Evolutionary conservation across 768 basidiomycete genomes (phyloP).

Genomic region (Trametes punicea): DNA sequence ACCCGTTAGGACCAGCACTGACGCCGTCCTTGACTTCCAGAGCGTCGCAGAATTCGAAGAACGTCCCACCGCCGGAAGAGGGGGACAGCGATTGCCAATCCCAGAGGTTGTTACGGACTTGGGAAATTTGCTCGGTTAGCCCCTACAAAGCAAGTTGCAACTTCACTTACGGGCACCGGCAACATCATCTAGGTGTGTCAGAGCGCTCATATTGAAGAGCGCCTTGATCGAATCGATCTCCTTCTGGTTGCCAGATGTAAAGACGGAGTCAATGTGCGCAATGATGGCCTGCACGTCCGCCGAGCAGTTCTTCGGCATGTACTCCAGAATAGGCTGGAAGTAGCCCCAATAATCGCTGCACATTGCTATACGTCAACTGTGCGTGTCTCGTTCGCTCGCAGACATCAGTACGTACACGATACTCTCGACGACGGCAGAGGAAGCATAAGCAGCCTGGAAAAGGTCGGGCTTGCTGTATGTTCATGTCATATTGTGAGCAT

Average conservation of each 20-base stretch:
- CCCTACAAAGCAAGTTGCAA: neutral
- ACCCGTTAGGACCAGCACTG: slow-evolving; percentile 48
- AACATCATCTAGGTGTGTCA: slow-evolving; percentile 60
- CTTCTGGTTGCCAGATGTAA: slow-evolving; percentile 39
- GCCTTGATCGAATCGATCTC: slow-evolving; percentile 56
- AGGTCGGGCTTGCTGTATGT: slow-evolving; percentile 49
- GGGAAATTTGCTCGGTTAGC: neutral
- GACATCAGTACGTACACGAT: slow-evolving; percentile 35
- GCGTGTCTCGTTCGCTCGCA: neutral
- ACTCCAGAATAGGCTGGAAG: slow-evolving; percentile 64
- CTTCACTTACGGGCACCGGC: slow-evolving; percentile 48
- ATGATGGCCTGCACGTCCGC: slow-evolving; percentile 66
- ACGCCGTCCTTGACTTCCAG: slow-evolving; percentile 60
- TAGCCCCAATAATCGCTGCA: slow-evolving; percentile 63
- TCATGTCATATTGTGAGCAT: neutral
- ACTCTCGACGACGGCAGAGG: slow-evolving; percentile 64
- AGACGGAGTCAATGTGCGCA: slow-evolving; percentile 55
- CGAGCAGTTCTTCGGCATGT: slow-evolving; percentile 73
- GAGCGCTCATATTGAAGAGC: slow-evolving; percentile 53
- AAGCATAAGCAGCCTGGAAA: slow-evolving; percentile 65
- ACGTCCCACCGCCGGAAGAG: slow-evolving; percentile 41
- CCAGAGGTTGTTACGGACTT: slow-evolving; percentile 49
- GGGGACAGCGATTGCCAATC: slow-evolving; percentile 69
- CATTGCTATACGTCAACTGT: neutral
- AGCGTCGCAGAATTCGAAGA: slow-evolving; percentile 65